Percentiles rank a stretch among this genome's conserved stretches.
Evolutionary conservation across 164 flowering plant genomes (phyloP).

Genomic region (Amborella trichopoda): DNA sequence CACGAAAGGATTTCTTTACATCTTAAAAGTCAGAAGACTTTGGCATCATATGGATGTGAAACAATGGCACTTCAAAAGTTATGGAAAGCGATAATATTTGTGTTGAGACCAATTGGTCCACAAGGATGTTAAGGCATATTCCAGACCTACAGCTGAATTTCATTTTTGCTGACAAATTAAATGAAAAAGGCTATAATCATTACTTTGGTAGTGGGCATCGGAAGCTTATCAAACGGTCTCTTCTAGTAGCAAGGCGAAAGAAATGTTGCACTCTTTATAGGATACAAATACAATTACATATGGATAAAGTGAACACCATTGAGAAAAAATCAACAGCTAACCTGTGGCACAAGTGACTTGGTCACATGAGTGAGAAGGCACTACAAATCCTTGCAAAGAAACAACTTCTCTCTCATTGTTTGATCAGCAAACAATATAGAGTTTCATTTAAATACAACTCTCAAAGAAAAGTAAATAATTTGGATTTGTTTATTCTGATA

Average conservation of each 20-base stretch:
- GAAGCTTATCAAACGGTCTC: background rate
- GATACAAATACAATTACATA: background rate
- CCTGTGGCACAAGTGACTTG: no score
- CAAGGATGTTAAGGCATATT: background rate
- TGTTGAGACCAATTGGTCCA: background rate
- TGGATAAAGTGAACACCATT: background rate
- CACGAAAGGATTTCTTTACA: background rate
- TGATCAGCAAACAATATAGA: no score
- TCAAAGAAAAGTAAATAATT: background rate
- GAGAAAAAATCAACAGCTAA: background rate
- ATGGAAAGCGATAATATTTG: background rate
- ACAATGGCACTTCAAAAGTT: background rate
- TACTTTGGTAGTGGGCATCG: no score
- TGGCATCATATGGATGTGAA: no score
- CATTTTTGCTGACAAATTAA: background rate
- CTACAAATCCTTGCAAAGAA: background rate
- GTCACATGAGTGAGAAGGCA: no score
- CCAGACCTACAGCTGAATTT: background rate
- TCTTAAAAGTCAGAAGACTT: background rate
- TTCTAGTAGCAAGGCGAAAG: background rate
- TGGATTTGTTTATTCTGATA: background rate
- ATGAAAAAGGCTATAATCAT: no score
- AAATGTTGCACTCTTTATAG: no score
- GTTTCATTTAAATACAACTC: no score
- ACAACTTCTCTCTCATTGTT: background rate